Evolutionary conservation across 495 filamentous ascomycete species (phyloP), one percentile per base, ranked within the genome.

Genomic region (Achaetomiella virescens): DNA sequence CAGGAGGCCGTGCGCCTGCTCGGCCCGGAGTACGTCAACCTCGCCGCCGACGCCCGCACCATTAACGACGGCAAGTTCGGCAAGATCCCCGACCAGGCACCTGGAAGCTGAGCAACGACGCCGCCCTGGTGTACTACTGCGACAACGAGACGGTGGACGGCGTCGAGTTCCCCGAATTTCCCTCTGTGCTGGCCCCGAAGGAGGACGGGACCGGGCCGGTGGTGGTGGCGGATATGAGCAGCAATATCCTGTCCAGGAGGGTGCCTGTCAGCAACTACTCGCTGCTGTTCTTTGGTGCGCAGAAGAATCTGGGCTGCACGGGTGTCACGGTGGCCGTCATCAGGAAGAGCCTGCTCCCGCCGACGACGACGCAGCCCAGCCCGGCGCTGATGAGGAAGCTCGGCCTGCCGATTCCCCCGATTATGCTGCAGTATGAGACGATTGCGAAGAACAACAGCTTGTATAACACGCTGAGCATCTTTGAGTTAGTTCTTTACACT

Each of bases 71-170:
- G 88, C n/a, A 96, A 95, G 71, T 97, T 96, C 60, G 89, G 89
- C 20, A 82, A 72, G 56, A 96, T 97, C 41, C 85, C 92, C 0
- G 74, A 81, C 10, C 84, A 90, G 69, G 78, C 50, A 78, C 77
- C 12, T 97, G 91, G 92, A 84, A 77, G 11, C 76, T 95, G 55
- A 90, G 83, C 49, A 78, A 82, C 21, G 78, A 81, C 24, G 80
- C 86, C n/a, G 87, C 90, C 1, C 78, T 91, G 66, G 84, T 91
- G 6, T 97, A 97, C 72, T 89, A 83, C 64, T 97, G 92, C 71
- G 89, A 93, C 69, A 97, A 97, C 59, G 92, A 97, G 77, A 92
- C 89, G 0, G 88, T 92, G 6, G 91, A 96, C 70, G 92, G 93
- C 46, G 89, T 97, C n/a, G 92, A 97, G 66, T 96, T 91, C 64